These are phyloP conservation scores for Hericium rajendrae DNA, from an alignment of 768 basidiomycete genomes.

Conservation along the genomic window DNA sequence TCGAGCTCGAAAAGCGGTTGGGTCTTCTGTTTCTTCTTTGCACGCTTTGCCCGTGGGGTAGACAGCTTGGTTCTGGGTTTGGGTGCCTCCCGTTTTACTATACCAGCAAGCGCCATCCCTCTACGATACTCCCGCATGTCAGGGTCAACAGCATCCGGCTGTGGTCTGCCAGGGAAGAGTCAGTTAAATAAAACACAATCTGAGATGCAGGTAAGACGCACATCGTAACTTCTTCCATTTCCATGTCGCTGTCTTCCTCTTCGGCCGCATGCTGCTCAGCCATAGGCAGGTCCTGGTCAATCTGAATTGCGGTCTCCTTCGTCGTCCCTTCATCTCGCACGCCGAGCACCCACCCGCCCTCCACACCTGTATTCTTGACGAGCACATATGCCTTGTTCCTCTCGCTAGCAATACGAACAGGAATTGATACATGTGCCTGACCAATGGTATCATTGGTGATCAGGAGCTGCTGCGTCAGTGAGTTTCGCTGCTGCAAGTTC, in stretches of 20 bases:
- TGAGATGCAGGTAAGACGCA: slow-evolving; percentile 17
- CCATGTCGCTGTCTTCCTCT: slow-evolving; percentile 32
- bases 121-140: slow-evolving; percentile 57
- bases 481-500: slow-evolving; percentile 80
- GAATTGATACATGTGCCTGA: slow-evolving; percentile 81
- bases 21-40: slow-evolving; percentile 25
- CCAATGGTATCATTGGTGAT: slow-evolving; percentile 90
- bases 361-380: slow-evolving; percentile 79
- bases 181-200: not conserved
- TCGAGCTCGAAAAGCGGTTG: slow-evolving; percentile 47
- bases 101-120: slow-evolving; percentile 50
- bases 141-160: slow-evolving; percentile 33
- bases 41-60: slow-evolving; percentile 22
- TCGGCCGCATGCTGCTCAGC: slow-evolving; percentile 17
- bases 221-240: slow-evolving; percentile 81
- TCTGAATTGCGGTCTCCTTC: slow-evolving; percentile 72
- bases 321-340: slow-evolving; percentile 76
- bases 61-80: slow-evolving; percentile 21
- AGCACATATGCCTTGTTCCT: slow-evolving; percentile 92
- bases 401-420: slow-evolving; percentile 90
- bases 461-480: slow-evolving; percentile 86
- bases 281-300: slow-evolving; percentile 50
- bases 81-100: slow-evolving; percentile 38
- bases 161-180: slow-evolving; percentile 12
- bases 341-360: slow-evolving; percentile 92